Evolutionary conservation across 495 filamentous ascomycete species (phyloP).

Genomic region (Penicillium argentinense): DNA sequence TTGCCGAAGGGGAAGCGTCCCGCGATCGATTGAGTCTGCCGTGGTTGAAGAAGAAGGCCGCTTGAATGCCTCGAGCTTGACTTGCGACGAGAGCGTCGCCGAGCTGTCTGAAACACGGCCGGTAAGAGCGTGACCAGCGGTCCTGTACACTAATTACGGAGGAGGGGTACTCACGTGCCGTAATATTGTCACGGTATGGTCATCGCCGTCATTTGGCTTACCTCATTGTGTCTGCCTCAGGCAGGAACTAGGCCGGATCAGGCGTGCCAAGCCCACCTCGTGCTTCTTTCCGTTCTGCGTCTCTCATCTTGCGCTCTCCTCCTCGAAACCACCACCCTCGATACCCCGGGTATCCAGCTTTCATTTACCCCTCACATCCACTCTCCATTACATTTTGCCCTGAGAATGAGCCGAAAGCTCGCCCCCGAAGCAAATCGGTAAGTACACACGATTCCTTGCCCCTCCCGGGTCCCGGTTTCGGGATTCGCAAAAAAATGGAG

Average conservation of each 20-base stretch:
- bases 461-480: constrained; percentile 22
- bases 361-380: constrained; percentile 9
- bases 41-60: not conserved
- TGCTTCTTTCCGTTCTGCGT: constrained; percentile 21
- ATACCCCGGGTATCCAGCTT: constrained; percentile 29
- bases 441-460: constrained; percentile 39
- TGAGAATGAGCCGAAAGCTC: constrained; percentile 68
- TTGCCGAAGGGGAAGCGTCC: not conserved
- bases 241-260: constrained; percentile 31
- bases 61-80: constrained; percentile 11
- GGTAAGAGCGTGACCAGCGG: constrained; percentile 2
- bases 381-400: constrained; percentile 19
- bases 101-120: constrained; percentile 13
- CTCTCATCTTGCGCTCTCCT: constrained; percentile 16
- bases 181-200: constrained; percentile 13
- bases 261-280: constrained; percentile 29
- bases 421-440: constrained; percentile 95
- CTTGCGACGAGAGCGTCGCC: constrained; percentile 27
- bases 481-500: constrained; percentile 14
- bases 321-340: constrained; percentile 14
- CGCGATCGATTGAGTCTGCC: constrained; percentile 10
- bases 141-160: not conserved
- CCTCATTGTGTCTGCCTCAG: constrained; percentile 12
- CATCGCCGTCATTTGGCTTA: constrained; percentile 1
- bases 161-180: constrained; percentile 13